Evolutionary conservation across 2,329 filamentous ascomycete species (phyloP), one percentile per base, ranked within the genome.

Genomic region (Diaporthe citriasiana): DNA sequence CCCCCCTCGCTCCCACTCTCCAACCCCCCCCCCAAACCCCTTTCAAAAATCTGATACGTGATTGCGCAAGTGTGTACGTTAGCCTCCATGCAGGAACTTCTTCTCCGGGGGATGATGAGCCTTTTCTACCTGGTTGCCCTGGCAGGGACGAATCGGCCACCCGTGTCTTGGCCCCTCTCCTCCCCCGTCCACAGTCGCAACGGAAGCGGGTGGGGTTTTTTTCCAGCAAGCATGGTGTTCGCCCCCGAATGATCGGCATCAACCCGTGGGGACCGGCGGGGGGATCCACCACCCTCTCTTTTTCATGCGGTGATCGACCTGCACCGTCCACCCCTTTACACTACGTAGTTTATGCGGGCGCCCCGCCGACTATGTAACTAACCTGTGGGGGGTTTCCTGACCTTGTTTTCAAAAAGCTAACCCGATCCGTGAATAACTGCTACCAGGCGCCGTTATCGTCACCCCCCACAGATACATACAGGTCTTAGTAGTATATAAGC

Each of bases 181-280:
- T 19, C 15, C 27, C 27, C 42, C 60, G 42, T 50, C 60, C 27
- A 47, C 42, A 3, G 42, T 47, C 42, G 57, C 57, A 66, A 45
- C 42, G 19, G 42, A 35, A 27, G 42, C 40, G 60, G 59, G 60
- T 50, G 60, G 30, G 30, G 45, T 66, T 25, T 17, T 59, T 13
- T 40, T 6, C 3, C 22, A 42, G 57, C 57, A 42, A 40, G 45
- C 60, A 66, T 17, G 60, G 60, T 25, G 38, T 60, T 19, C 53
- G 30, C 53, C 53, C 57, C 60, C 60, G 60, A 66, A 50, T 51
- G 60, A 66, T 66, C 60, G 30, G 60, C 60, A 66, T 51, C 60
- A 66, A 66, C 60, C 42, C 60, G 60, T 50, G 42, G 60, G 42
- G 60, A 51, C 60, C 59, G 40, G 25, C 25, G 25, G 35, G 25